Percentiles rank a stretch among this genome's conserved stretches.
phyloP scores from a whole-genome alignment of 1,284 basidiomycete species.

The Ustilago esculenta region DNA sequence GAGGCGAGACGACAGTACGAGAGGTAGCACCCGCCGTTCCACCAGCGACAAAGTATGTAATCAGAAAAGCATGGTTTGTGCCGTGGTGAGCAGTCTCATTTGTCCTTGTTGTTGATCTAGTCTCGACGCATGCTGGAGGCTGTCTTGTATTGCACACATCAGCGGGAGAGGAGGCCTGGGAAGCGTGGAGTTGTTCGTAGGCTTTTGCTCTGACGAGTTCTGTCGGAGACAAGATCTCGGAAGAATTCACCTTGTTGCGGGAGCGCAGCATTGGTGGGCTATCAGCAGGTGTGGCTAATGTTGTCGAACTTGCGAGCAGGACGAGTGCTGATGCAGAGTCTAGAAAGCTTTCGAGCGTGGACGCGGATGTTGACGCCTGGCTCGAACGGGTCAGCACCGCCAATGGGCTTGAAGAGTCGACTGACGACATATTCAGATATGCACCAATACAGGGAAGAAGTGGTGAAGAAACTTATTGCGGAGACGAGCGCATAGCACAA shows the following conservation, averaged over 20 bases:
- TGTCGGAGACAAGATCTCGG: constrained; percentile 15
- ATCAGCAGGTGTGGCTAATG: not conserved
- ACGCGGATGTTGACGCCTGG: constrained; percentile 40
- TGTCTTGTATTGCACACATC: not conserved
- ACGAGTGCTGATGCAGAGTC: constrained; percentile 16
- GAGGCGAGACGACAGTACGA: constrained; percentile 87
- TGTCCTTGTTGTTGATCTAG: too few species aligned
- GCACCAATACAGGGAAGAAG: too few species aligned
- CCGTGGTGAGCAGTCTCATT: constrained; percentile 7
- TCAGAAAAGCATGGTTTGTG: constrained; percentile 44
- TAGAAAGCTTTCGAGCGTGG: constrained; percentile 43
- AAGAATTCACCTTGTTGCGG: too few species aligned
- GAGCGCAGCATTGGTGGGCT: constrained; percentile 32
- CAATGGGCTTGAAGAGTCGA: constrained; percentile 5
- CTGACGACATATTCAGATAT: constrained; percentile 1
- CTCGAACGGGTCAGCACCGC: constrained; percentile 26
- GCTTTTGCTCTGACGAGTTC: constrained; percentile 26
- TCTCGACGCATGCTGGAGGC: too few species aligned
- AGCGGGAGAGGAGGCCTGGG: not conserved
- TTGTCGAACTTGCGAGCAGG: not conserved
- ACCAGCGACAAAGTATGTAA: constrained; percentile 74
- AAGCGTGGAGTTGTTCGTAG: constrained; percentile 16
- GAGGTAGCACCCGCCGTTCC: constrained; percentile 74
- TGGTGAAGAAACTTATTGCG: not conserved
- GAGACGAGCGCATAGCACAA: constrained; percentile 16